Conservation (phyloP, 345 rosid species). For the Clarkia xantiana region DNA sequence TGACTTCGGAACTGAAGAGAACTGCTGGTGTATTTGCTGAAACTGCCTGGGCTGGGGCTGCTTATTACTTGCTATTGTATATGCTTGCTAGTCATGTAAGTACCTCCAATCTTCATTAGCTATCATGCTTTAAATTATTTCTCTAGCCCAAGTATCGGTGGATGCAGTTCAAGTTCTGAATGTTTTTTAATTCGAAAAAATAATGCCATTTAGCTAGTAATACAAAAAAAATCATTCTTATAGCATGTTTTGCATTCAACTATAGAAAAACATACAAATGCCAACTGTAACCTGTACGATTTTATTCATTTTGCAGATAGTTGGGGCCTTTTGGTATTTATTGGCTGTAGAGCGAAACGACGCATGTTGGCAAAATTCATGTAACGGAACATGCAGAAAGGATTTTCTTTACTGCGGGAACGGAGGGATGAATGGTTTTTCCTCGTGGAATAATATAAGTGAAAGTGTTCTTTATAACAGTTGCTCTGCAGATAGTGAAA, state of each 20-base stretch:
- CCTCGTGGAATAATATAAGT: conserved; percentile 27
- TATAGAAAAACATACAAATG: no score
- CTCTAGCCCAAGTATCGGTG: no score
- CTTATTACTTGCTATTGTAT: conserved; percentile 74
- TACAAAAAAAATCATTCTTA: no score
- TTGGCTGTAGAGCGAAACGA: conserved; percentile 74
- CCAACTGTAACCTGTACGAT: no score
- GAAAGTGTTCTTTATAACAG: conserved; percentile 12
- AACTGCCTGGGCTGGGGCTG: conserved; percentile 99
- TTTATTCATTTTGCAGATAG: conserved; percentile 34
- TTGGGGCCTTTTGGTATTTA: conserved; percentile 91
- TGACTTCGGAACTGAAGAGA: conserved; percentile 81
- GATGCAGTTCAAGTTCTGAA: no score
- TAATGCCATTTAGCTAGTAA: no score
- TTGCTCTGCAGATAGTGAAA: conserved; percentile 25
- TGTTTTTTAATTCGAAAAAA: no score
- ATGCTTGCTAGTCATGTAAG: conserved; percentile 99
- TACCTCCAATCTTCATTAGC: conserved; percentile 3
- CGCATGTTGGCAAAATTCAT: conserved; percentile 57
- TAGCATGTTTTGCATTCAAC: no score
- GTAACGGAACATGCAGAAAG: conserved; percentile 24
- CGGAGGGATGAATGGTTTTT: conserved; percentile 28
- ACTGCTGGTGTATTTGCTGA: conserved; percentile 93
- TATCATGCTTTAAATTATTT: no score
- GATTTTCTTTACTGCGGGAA: conserved; percentile 70